Base-by-base conservation (phyloP, 2,329 filamentous ascomycete genomes). In the Pestalotiopsis sp. region DNA sequence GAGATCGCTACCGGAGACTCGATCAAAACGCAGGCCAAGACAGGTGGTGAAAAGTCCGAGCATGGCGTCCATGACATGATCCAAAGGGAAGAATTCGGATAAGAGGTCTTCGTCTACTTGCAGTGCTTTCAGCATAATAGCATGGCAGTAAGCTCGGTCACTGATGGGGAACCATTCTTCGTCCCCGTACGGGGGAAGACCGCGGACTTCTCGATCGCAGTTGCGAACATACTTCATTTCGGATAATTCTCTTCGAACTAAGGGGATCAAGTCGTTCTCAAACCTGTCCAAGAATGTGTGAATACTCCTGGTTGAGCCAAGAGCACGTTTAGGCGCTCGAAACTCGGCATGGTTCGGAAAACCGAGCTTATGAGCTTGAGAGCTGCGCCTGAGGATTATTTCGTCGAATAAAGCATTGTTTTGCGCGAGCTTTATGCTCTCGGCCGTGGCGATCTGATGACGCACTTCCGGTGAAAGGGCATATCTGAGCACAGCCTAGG, bases 21-120 rank as follows among this genome's bases (percentile, higher is more conserved):
- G 80, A 9, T 86, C 80, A 69, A 89, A 88, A 5, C 80, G 81
- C 27, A 88, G 75, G 38, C 85, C 86, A 69, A 88, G 45, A 58
- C 82, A 80, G 45, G 79, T 76, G 3, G 74, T 45, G 20, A 64
- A 49, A 11, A 49, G 13, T 17, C 25, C 38, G 73, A 64, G 36
- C 62, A 49, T 49, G 20, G 45, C 45, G 23, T 13, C 4, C 62
- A 64, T 52, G 23, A 52, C 39, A 14, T 45, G n/a, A 7, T 49
- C 62, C 23, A 64, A 13, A 11, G 62, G 62, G 23, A 64, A 64
- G 23, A 23, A 64, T 17, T 52, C 36, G 25, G 39, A 52, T 14
- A 64, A 25, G 2, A 41, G 3, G 9, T 23, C 23, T 14, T 64
- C 20, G 39, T 52, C 62, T 3, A 64, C 38, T 9, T 45, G 9